Base-by-base conservation (phyloP, 2,329 filamentous ascomycete species). In the Cercospora citrullina region DNA sequence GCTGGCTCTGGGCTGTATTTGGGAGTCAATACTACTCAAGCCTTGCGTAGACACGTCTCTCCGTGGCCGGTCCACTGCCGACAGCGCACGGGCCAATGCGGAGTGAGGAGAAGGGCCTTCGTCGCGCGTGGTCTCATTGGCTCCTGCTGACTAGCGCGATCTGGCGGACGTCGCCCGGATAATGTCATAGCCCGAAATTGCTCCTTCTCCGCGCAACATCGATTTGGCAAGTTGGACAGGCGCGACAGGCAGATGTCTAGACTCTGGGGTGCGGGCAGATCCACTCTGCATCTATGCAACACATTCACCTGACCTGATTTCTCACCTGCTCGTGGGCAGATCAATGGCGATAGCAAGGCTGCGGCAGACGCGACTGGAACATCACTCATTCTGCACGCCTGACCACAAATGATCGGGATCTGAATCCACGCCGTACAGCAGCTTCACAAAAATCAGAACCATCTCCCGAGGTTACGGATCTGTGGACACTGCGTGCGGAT, bases 251-350 rank as follows among this genome's bases (percentile, higher is more conserved):
- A 33, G 45, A 64, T 57, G 62, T 33, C 62, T 64, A 28, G 60
- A 62, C 42, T 36, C n/a, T 57, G 62, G 51, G 45, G n/a, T 21
- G 62, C 28, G 36, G 30, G 18, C 30, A 30, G 33, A 33, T 55
- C 45, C 61, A 55, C 61, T 26, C 28, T 30, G 18, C 39, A 51
- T 36, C 23, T 28, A 21, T 4, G 18, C 28, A 63, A 12, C 31
- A 23, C 48, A 26, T 60, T 30, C 60, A 55, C 30, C 60, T 67
- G 60, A 60, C 65, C 65, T 67, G 65, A 60, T 18, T 39, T 42
- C 62, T 64, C 61, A 61, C 31, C 21, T 64, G 61, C 39, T 51
- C 23, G 16, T n/a, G 48, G 48, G 23, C 23, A 28, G 48, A 55
- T 55, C 48, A 55, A 55, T 53, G 48, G 48, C 36, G 42, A 63